Conservation (phyloP, 2,329 filamentous ascomycete genomes). For the Elsinoe arachidis region DNA sequence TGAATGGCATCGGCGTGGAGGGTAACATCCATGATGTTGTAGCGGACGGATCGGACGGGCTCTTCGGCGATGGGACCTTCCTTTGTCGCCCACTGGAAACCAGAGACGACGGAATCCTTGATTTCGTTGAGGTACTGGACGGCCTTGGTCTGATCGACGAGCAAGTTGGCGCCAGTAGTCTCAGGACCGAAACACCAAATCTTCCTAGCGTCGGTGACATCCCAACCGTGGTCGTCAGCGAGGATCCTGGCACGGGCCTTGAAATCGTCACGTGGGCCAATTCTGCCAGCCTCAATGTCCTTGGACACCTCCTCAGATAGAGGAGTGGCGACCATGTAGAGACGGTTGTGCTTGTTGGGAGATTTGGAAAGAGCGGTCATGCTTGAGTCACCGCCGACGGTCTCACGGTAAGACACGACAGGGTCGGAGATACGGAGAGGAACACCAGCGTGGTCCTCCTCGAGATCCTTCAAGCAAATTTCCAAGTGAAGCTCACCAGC, state of each 20-base stretch:
- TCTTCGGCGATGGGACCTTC: constrained; percentile 98
- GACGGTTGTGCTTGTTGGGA: constrained; percentile 99
- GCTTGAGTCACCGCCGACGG: constrained; percentile 72
- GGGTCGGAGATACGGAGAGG: constrained; percentile 97
- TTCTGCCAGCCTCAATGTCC: constrained; percentile 87
- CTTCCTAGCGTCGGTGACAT: constrained; percentile 99
- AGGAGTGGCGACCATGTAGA: constrained; percentile 89
- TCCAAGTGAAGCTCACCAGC: constrained; percentile 99
- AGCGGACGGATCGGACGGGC: constrained; percentile 93
- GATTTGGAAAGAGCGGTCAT: constrained; percentile 99
- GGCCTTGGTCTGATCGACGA: constrained; percentile 99
- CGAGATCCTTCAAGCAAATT: constrained; percentile 99
- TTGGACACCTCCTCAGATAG: constrained; percentile 83
- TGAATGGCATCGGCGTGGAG: constrained; percentile 99
- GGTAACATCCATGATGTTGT: constrained; percentile 99
- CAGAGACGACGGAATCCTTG: constrained; percentile 98
- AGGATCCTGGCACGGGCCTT: constrained; percentile 94
- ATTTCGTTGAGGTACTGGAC: constrained; percentile 99
- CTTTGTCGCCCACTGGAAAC: constrained; percentile 99
- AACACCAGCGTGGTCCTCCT: constrained; percentile 98
- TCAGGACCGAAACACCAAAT: constrained; percentile 99
- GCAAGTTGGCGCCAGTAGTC: constrained; percentile 93
- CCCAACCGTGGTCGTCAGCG: constrained; percentile 96
- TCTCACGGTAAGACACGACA: constrained; percentile 98
- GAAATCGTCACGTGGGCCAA: constrained; percentile 94